Evolutionary conservation across 352 stramenopile species (phyloP).

Genomic region (Phytopythium kandeliae): DNA sequence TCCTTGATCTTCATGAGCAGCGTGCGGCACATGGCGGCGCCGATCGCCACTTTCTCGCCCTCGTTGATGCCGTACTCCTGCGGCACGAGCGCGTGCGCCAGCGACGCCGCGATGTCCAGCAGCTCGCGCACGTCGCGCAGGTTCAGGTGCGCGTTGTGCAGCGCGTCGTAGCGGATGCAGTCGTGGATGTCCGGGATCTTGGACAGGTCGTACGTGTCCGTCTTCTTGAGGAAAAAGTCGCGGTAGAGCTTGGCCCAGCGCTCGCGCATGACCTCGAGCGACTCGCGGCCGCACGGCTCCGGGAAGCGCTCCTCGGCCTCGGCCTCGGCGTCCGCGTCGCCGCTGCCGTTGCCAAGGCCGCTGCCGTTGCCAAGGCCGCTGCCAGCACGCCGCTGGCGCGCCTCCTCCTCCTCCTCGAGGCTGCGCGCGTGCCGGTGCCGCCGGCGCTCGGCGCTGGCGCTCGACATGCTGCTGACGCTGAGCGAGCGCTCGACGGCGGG

Average conservation of each 20-base stretch:
- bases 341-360: slow-evolving; percentile 20
- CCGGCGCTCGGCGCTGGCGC: slow-evolving; percentile 21
- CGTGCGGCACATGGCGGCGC: slow-evolving; percentile 82
- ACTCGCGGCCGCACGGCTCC: slow-evolving; percentile 79
- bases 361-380: no score
- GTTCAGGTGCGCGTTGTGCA: slow-evolving; percentile 97
- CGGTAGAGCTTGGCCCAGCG: slow-evolving; percentile 93
- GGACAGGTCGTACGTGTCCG: slow-evolving; percentile 91
- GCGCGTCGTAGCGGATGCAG: slow-evolving; percentile 96
- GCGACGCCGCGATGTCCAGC: slow-evolving; percentile 91
- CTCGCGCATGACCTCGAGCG: slow-evolving; percentile 84
- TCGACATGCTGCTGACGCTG: slow-evolving; percentile 56
- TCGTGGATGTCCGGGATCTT: slow-evolving; percentile 99
- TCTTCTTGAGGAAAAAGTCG: slow-evolving; percentile 95
- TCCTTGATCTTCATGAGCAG: slow-evolving; percentile 87
- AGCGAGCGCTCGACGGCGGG: slow-evolving; percentile 52
- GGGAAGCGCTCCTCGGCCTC: slow-evolving; percentile 67
- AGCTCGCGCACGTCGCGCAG: slow-evolving; percentile 92
- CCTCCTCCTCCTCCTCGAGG: slow-evolving; percentile 22
- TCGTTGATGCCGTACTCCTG: slow-evolving; percentile 89
- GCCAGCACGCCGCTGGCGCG: slow-evolving; percentile 14
- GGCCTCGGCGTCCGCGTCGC: slow-evolving; percentile 25
- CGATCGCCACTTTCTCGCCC: slow-evolving; percentile 85
- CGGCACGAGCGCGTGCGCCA: slow-evolving; percentile 87
- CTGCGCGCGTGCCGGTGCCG: slow-evolving; percentile 62